Evolutionary conservation across 495 filamentous ascomycete genomes (phyloP).

Genomic region (Penicillium subrubescens): DNA sequence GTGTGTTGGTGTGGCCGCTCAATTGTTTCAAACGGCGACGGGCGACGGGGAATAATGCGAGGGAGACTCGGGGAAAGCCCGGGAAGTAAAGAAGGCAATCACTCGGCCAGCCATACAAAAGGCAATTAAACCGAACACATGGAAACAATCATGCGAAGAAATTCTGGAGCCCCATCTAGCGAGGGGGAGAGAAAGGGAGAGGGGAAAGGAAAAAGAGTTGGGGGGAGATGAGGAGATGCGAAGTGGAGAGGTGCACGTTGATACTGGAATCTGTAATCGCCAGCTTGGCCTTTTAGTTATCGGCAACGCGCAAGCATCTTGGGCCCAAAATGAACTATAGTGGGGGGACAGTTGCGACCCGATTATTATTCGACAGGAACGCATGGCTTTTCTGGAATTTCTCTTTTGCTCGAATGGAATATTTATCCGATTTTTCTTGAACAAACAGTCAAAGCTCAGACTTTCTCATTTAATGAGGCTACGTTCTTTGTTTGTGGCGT

Average conservation of each 20-base stretch:
- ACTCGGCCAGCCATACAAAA: slow-evolving; percentile 38
- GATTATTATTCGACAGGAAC: not conserved
- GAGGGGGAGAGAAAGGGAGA: not conserved
- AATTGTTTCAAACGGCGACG: slow-evolving; percentile 9
- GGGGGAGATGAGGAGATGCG: slow-evolving; percentile 5
- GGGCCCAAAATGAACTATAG: slow-evolving; percentile 17
- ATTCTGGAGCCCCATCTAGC: slow-evolving; percentile 6
- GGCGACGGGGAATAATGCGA: slow-evolving; percentile 13
- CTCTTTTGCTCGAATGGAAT: slow-evolving; percentile 2
- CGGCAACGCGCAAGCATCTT: slow-evolving; percentile 29
- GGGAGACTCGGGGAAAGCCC: slow-evolving; percentile 27
- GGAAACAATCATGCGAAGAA: slow-evolving; percentile 7
- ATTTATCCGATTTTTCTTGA: not conserved
- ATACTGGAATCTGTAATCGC: slow-evolving; percentile 34
- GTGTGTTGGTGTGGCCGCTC: slow-evolving; percentile 9
- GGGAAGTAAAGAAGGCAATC: slow-evolving; percentile 27
- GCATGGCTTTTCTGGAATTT: slow-evolving; percentile 1
- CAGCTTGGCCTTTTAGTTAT: slow-evolving; percentile 50
- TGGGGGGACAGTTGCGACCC: slow-evolving; percentile 2
- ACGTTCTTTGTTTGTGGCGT: not conserved
- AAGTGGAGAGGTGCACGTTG: slow-evolving; percentile 9
- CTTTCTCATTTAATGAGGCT: not conserved
- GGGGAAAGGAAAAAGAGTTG: not conserved
- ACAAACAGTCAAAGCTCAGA: not conserved
- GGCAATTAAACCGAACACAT: slow-evolving; percentile 14